Evolutionary conservation across 208 protist genomes (phyloP), one percentile per base, ranked within the genome.

Genomic region (Endotrypanum monterogeii): DNA sequence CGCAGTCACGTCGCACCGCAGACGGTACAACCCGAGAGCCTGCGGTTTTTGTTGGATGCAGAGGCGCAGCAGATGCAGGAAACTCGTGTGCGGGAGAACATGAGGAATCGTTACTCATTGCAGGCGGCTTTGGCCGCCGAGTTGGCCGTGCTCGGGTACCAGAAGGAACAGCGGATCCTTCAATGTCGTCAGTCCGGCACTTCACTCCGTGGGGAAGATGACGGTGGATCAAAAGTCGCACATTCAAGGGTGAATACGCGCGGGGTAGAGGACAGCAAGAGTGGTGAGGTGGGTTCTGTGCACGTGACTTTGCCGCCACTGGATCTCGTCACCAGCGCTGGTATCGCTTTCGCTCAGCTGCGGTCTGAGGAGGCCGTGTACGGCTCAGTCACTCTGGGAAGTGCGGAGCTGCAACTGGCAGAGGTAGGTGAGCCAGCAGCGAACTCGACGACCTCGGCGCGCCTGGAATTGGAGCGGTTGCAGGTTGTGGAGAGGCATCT

Each of bases 111-210:
- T 44, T 95, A 95, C 77, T 90, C 90, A 1, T 71, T 95, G 16
- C 80, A 91, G 46, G 84, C 86, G 14, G 87, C 90, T 3, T 67
- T 95, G 16, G 80, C 85, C 5, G 84, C 90, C 16, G 90, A 95
- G 79, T 55, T 93, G 32, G 76, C 76, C 14, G 73, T 83, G 35
- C 74, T 89, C 65, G 78, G 86, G 57, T 37, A 73, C 46, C 48
- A 79, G 48, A n/a, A 39, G 28, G 52, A 79, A 30, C 67, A 78
- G 56, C 51, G 61, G 32, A n/a, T n/a, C 7, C 63, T 48, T 11
- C 12, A 51, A 2, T 55, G 55, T 14, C 39, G 63, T 25, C 55
- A n/a, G 8, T 76, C 66, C 8, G 54, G 9, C 57, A 70, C 50
- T 18, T 50, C 71, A 4, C 52, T 37, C 8, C 60, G 62, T 35